Base-by-base conservation (phyloP, 768 basidiomycete species). In the Pisolithus orientalis region DNA sequence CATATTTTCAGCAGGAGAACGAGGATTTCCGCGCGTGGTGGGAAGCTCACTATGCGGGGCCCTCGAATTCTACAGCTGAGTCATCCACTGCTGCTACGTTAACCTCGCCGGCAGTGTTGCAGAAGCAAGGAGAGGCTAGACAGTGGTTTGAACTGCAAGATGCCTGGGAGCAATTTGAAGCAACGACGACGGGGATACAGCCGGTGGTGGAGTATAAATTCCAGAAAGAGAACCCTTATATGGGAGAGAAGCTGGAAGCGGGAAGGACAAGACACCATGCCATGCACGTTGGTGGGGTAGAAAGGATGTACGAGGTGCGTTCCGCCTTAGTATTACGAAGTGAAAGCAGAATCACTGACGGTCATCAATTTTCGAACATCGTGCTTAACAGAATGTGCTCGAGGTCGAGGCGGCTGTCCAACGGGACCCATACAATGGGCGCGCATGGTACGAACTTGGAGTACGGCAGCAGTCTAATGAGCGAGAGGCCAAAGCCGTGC, bases 381-480 rank as follows among this genome's bases (percentile, higher is more conserved):
- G 34, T 47, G 44, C 3, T 6, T 27, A 61, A 47, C 70, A 97
- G 93, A 87, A 79, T 58, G 83, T 97, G 8, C 74, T 97, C 29
- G 87, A 93, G 65, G 75, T 92, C 11, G 95, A 99, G 71, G 95
- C 95, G 6, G 78, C 78, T 25, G 93, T 95, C 13, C 90, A 95
- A 63, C 79, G 77, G 39, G 80, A 93, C 60, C 83, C 85, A 55
- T 71, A 65, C 8, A 79, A 88, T 59, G 83, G 88, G 4, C 58
- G 70, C 34, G 86, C 85, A 8, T 99, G 96, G 96, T 94, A 80
- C 63, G 81, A 87, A 58, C 84, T 98, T 47, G 96, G 96, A 25
- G 85, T 99, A 46, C 94, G 90, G 68, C 96, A 98, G 63, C 96
- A 99, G 68, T 94, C 96, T 70, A 96, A 94, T 65, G 96, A 99